phyloP scores from a whole-genome alignment of 2,329 filamentous ascomycete genomes.

The Fusarium sambucinum region DNA sequence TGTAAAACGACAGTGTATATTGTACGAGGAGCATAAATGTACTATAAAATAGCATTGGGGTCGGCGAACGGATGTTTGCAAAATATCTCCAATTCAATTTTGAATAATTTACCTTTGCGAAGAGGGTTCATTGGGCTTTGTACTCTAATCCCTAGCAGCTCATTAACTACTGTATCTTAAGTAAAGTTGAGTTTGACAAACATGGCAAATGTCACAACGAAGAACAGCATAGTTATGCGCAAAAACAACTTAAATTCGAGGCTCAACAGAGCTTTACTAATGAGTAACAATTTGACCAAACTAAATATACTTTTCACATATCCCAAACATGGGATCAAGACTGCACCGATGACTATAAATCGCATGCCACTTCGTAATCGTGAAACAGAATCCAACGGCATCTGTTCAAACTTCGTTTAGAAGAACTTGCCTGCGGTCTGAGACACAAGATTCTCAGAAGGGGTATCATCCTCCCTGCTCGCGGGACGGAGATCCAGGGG shows the following conservation, averaged over 20 bases:
- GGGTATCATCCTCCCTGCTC: conserved; percentile 49
- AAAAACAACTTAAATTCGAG: background rate
- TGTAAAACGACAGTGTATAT: conserved; percentile 47
- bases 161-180: background rate
- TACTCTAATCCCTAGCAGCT: background rate
- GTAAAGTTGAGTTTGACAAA: background rate
- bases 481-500: conserved; percentile 52
- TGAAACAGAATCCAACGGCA: conserved; percentile 20
- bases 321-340: background rate
- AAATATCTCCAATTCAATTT: conserved; percentile 42
- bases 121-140: background rate
- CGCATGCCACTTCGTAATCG: background rate
- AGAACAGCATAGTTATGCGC: background rate
- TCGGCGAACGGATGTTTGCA: conserved; percentile 39
- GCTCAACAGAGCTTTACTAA: background rate
- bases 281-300: background rate
- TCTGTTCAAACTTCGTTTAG: conserved; percentile 48
- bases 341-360: background rate
- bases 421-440: conserved; percentile 67
- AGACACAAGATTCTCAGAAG: conserved; percentile 42
- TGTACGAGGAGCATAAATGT: conserved; percentile 48
- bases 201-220: background rate
- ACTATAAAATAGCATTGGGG: conserved; percentile 47
- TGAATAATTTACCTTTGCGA: conserved; percentile 13
- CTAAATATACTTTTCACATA: conserved; percentile 6